Base-by-base conservation (phyloP, 345 rosid genomes). In the Brassica juncea region DNA sequence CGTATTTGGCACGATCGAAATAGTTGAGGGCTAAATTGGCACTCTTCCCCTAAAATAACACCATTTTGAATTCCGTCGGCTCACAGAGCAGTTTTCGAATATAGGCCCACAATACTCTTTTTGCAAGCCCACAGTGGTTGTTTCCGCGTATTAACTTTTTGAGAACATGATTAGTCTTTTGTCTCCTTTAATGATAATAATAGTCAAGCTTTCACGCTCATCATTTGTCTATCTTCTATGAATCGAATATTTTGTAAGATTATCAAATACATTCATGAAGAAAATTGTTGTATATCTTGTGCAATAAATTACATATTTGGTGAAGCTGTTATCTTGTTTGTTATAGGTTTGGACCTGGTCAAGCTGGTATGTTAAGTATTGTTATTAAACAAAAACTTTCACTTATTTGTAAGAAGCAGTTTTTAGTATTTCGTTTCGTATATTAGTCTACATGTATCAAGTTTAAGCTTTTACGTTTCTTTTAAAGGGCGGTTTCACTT, bases 201-300 rank as follows among this genome's bases (percentile, higher is more conserved):
- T 37, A 66, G 70, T 67, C 55, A 66, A 66, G 16, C 10, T 66
- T 66, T 37, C 15, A 16, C 70, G 70, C 70, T 37, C 30, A 19
- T 37, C 16, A 35, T 66, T 16, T 19, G 70, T 66, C 8, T 66
- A 66, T 34, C n/a, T 65, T 65, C 23, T 16, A 32, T 16, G 57
- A n/a, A 52, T 52, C 57, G 57, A 52, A 52, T 47, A 47, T 47
- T 14, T 47, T 47, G 39, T 47, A 47, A n/a, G 66, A 28, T 61
- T 28, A 12, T 62, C 8, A 8, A 25, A 60, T 60, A 55, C 65
- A 25, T 60, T 27, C 9, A 5, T 25, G 19, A 28, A 61, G 15
- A 14, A 61, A 11, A 11, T 57, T 57, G 27, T 47, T 12, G 16
- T 47, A 42, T 42, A 11, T 11, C 4, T 14, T 28, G 8, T 30